phyloP scores from a whole-genome alignment of 108 stramenopile genomes.

The Stephanodiscus minutulus region DNA sequence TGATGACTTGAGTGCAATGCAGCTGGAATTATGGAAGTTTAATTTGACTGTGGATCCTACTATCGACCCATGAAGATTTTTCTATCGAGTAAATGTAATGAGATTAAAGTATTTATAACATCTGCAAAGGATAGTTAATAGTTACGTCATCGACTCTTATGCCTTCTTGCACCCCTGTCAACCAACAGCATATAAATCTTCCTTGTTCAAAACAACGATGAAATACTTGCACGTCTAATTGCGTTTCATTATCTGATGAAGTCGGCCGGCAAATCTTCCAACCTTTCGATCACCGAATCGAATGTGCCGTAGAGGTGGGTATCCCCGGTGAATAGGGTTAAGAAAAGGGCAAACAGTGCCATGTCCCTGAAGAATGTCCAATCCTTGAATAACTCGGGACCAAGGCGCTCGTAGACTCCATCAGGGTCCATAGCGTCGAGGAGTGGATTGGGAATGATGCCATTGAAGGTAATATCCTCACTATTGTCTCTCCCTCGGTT shows the following conservation, averaged over 20 bases:
- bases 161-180: too few species aligned
- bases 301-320: constrained; percentile 51
- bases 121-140: too few species aligned
- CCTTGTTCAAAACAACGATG: too few species aligned
- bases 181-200: too few species aligned
- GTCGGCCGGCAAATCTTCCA: constrained; percentile 36
- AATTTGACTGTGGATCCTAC: too few species aligned
- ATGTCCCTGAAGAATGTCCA: constrained; percentile 50
- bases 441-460: constrained; percentile 50
- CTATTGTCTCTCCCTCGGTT: not conserved
- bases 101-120: too few species aligned
- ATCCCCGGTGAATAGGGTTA: constrained; percentile 38
- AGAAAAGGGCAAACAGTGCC: constrained; percentile 33
- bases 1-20: too few species aligned
- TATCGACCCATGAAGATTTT: too few species aligned
- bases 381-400: constrained; percentile 46
- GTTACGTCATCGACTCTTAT: too few species aligned
- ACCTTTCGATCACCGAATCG: constrained; percentile 39
- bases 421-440: constrained; percentile 51
- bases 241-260: constrained; percentile 18
- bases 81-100: too few species aligned
- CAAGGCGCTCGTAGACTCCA: constrained; percentile 49
- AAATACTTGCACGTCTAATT: too few species aligned
- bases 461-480: constrained; percentile 27
- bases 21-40: too few species aligned